A percentile compares a stretch with the other conserved stretches of the same genome.
Evolutionary conservation across 1,284 basidiomycete genomes (phyloP).

Genomic region (Afroboletus lepidellus): DNA sequence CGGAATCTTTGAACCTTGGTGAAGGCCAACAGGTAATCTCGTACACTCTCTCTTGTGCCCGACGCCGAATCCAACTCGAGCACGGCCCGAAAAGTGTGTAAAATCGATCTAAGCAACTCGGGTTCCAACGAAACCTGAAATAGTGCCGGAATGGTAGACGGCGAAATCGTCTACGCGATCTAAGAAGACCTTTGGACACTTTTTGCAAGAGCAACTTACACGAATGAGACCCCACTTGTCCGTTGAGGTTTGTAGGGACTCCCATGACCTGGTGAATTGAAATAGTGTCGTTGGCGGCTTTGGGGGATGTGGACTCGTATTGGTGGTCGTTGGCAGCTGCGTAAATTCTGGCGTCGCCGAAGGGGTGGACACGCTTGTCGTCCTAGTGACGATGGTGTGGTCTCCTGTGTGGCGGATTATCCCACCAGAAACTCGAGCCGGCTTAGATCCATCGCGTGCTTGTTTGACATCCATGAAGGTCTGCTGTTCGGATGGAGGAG

Average conservation of each 20-base stretch:
- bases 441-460: constrained; percentile 43
- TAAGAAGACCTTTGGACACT: not conserved
- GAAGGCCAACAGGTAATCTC: constrained; percentile 52
- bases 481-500: constrained; percentile 23
- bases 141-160: constrained; percentile 51
- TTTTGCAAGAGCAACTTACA: constrained; percentile 35
- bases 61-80: constrained; percentile 27
- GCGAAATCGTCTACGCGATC: constrained; percentile 47
- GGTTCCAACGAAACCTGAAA: constrained; percentile 70
- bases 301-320: constrained; percentile 5
- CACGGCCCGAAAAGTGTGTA: constrained; percentile 46
- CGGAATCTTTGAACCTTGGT: constrained; percentile 56
- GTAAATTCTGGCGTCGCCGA: constrained; percentile 8
- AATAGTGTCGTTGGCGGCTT: constrained; percentile 50
- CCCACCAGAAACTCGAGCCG: constrained; percentile 53
- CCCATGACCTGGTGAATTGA: constrained; percentile 58
- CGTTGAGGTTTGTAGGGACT: constrained; percentile 34
- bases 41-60: constrained; percentile 29
- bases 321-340: constrained; percentile 7
- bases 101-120: constrained; percentile 51
- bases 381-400: constrained; percentile 43
- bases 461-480: constrained; percentile 58
- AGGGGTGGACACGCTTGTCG: constrained; percentile 3
- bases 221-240: constrained; percentile 54
- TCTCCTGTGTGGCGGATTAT: constrained; percentile 57